Evolutionary conservation across 164 flowering plant species (phyloP).

Genomic region (Aristolochia californica): DNA sequence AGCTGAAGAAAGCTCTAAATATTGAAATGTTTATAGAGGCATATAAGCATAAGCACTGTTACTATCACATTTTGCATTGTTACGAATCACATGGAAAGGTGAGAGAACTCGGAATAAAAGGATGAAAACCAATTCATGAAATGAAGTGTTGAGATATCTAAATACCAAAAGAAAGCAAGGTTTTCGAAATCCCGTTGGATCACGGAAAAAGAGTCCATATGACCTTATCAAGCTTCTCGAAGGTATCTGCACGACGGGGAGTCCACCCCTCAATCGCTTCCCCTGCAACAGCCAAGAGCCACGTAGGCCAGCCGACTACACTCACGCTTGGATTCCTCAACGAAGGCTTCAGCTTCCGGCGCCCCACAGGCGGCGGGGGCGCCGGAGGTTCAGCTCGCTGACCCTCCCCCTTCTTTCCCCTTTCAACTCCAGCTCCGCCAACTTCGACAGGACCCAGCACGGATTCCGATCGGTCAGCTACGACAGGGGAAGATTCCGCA

Average conservation of each 20-base stretch:
- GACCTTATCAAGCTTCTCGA: conserved; percentile 84
- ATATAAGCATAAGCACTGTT: no score
- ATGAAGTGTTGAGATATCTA: no score
- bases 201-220: background rate
- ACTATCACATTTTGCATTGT: no score
- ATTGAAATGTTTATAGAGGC: no score
- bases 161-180: no score
- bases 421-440: conserved; percentile 14
- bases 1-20: no score
- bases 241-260: conserved; percentile 71
- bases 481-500: conserved; percentile 8
- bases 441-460: conserved; percentile 2
- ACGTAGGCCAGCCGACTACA: conserved; percentile 59
- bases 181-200: no score
- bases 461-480: conserved; percentile 10
- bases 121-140: no score
- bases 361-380: conserved; percentile 15
- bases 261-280: conserved; percentile 65
- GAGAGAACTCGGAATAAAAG: no score
- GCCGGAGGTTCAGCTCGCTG: background rate
- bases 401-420: conserved; percentile 10
- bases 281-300: conserved; percentile 67
- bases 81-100: no score
- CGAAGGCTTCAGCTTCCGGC: conserved; percentile 11
- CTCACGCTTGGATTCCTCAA: conserved; percentile 18